Evolutionary conservation across 305 asterid species (phyloP).

Genomic region (Withania somnifera): DNA sequence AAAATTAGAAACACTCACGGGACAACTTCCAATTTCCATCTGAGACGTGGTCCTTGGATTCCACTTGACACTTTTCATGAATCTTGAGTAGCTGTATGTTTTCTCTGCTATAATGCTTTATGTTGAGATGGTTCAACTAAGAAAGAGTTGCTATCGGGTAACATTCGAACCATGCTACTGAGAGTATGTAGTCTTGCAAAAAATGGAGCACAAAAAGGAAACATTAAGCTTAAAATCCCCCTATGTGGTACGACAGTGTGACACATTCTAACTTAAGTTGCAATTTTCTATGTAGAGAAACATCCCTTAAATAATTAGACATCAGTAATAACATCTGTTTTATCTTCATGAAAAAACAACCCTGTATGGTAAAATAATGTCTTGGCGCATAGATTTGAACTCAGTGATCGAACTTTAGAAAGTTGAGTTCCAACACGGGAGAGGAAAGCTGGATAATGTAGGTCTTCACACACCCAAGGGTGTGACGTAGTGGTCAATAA

Average conservation of each 20-base stretch:
- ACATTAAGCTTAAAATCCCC: not conserved
- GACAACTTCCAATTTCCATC: not conserved
- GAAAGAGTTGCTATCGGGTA: not conserved
- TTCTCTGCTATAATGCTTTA: not conserved
- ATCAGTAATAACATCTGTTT: not conserved
- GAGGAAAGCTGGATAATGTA: not conserved
- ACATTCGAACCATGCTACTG: not conserved
- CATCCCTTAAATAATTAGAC: not conserved
- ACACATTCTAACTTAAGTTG: not conserved
- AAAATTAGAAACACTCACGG: not conserved
- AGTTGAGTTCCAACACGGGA: not conserved
- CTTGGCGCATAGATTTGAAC: not conserved
- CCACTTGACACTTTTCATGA: not conserved
- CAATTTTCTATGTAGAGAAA: not conserved
- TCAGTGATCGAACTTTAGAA: not conserved
- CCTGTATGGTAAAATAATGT: not conserved
- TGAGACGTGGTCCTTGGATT: not conserved
- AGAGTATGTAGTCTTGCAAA: not conserved
- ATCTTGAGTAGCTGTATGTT: not conserved
- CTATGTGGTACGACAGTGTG: not conserved
- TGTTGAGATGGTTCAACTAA: not conserved
- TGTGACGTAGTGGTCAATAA: too few species aligned
- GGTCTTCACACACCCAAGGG: not conserved
- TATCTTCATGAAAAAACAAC: not conserved
- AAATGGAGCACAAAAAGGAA: not conserved